Evolutionary conservation across 306 rosid species (phyloP), one percentile per base, ranked within the genome.

Genomic region (Prunus dulcis): DNA sequence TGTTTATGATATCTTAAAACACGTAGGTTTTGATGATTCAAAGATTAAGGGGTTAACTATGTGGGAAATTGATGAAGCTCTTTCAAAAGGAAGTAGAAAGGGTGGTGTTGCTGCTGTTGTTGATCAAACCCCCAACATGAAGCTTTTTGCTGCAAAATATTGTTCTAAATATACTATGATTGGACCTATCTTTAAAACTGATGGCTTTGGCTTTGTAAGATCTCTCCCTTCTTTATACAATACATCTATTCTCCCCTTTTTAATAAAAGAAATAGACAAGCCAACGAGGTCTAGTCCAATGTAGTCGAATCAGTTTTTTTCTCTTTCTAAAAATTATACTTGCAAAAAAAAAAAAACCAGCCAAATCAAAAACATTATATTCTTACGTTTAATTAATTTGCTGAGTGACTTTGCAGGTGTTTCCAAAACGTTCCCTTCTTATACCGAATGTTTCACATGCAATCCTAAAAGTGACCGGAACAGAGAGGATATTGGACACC

Each of bases 171-270:
- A 84, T 67, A 71, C 77, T 76, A 87, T 84, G 82, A 50, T 77
- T 58, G 89, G 78, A n/a, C 88, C 92, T 2, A 79, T 22, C n/a
- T 86, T 84, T 56, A 86, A 80, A 70, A 72, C 84, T 0, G 89
- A 79, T 6, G 94, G 97, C 30, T 88, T 86, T 82, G 97, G 84
- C 61, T 91, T 89, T 81, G 97, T 91, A 80, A 84, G 86, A 72
- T 73, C 70, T 62, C 27, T 65, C 32, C 52, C 60, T 12, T 34
- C 7, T 5, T 6, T 34, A 8, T 34, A 34, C 32, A 3, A 30
- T 5, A 34, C 41, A 34, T 34, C 8, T 34, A 1, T 34, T 34
- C 41, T 34, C 41, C 6, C 41, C 41, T 34, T 34, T 34, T 34
- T 34, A 34, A 34, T 5, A 6, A 5, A 34, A 34, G 41, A 5